Percentiles rank a stretch among this genome's conserved stretches.
phyloP scores from a whole-genome alignment of 768 basidiomycete species.

The Macrolepiota dolichaula region DNA sequence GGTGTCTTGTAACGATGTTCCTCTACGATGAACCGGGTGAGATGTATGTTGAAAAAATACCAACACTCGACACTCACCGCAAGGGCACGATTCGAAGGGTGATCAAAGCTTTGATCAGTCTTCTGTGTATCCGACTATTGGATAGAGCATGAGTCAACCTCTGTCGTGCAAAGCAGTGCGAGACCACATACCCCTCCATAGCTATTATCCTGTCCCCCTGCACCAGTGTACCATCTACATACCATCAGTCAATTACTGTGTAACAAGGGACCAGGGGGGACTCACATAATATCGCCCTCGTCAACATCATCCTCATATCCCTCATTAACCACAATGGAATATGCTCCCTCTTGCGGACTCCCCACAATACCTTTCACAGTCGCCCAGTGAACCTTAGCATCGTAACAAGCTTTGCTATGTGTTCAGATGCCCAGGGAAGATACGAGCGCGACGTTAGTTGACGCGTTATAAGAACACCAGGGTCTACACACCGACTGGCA shows the following conservation, averaged over 20 bases:
- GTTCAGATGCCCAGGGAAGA: background rate
- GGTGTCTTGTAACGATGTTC: constrained; percentile 28
- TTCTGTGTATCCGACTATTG: constrained; percentile 19
- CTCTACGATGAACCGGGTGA: constrained; percentile 11
- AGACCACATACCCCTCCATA: background rate
- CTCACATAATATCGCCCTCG: constrained; percentile 35
- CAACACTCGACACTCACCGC: background rate
- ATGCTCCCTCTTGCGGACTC: constrained; percentile 27
- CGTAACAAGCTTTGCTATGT: constrained; percentile 23
- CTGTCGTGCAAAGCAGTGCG: background rate
- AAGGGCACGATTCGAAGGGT: constrained; percentile 31
- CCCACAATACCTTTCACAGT: constrained; percentile 34
- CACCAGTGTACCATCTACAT: constrained; percentile 37
- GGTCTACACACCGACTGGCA: constrained; percentile 1
- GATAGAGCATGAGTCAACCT: constrained; percentile 16
- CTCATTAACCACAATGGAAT: constrained; percentile 37
- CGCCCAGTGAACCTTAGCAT: constrained; percentile 25
- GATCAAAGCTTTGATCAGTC: constrained; percentile 32
- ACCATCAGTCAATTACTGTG: background rate
- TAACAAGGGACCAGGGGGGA: background rate
- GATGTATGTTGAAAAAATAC: background rate
- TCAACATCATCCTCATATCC: constrained; percentile 41
- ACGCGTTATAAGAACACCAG: background rate
- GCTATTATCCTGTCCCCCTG: constrained; percentile 22
- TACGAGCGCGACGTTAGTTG: background rate